phyloP scores from a whole-genome alignment of 495 filamentous ascomycete species.

The Aspergillus sclerotiicarbonarius region DNA sequence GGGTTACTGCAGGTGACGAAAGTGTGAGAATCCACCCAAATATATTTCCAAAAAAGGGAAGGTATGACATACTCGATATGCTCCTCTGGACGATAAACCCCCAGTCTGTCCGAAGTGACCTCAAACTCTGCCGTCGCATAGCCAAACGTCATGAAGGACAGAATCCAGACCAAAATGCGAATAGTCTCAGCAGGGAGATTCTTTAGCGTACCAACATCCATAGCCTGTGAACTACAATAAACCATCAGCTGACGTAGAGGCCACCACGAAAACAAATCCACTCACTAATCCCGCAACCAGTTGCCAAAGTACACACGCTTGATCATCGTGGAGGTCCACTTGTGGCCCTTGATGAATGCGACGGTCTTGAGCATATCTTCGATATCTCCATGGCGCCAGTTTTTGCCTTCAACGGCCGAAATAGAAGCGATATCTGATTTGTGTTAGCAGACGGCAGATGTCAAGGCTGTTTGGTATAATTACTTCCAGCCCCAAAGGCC shows the following conservation, averaged over 20 bases:
- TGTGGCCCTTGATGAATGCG: conserved; percentile 82
- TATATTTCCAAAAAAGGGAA: not conserved
- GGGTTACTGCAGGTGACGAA: conserved; percentile 54
- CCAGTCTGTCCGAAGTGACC: conserved; percentile 86
- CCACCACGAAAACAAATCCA: not conserved
- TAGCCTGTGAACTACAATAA: conserved; percentile 70
- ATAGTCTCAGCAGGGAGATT: conserved; percentile 88
- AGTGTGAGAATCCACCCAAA: not conserved
- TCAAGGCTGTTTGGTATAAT: not conserved
- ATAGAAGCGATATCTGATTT: conserved; percentile 78
- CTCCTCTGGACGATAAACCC: conserved; percentile 92
- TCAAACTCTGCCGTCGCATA: conserved; percentile 98
- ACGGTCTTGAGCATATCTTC: conserved; percentile 91
- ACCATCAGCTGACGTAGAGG: conserved; percentile 6
- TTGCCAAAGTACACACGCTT: conserved; percentile 88
- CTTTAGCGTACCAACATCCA: conserved; percentile 90
- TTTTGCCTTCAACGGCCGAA: conserved; percentile 87
- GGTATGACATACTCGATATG: conserved; percentile 65
- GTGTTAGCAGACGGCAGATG: conserved; percentile 6
- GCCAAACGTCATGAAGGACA: conserved; percentile 89
- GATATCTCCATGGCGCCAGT: conserved; percentile 97
- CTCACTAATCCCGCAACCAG: conserved; percentile 50
- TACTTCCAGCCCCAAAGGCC: conserved; percentile 89
- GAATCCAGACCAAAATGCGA: conserved; percentile 83
- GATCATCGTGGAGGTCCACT: conserved; percentile 90